These are phyloP conservation scores for Alternaria tenuissima DNA, from an alignment of 2,329 filamentous ascomycete species.

Conservation along the genomic window DNA sequence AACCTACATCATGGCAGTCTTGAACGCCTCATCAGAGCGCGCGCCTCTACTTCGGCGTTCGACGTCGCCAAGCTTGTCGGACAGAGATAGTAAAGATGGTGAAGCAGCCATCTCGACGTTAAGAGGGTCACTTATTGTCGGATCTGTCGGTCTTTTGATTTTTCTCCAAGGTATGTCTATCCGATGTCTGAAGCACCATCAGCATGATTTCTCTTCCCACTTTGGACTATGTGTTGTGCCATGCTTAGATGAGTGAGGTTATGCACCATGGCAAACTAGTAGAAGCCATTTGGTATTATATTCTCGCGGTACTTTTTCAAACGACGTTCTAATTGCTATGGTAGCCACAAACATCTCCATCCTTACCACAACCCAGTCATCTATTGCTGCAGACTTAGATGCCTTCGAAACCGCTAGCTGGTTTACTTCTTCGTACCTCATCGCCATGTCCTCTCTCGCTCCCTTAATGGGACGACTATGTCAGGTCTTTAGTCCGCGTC, in stretches of 20 bases:
- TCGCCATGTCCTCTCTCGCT: conserved; percentile 62
- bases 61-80: conserved; percentile 28
- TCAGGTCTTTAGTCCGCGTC: conserved; percentile 74
- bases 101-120: conserved; percentile 34
- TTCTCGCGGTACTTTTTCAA: conserved; percentile 24
- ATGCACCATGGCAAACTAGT: not conserved
- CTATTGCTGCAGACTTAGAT: conserved; percentile 77
- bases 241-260: not conserved
- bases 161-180: conserved; percentile 64
- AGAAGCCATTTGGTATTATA: not conserved
- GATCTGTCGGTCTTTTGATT: conserved; percentile 65
- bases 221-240: not conserved
- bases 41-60: conserved; percentile 38
- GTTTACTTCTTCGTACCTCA: conserved; percentile 81
- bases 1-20: conserved; percentile 23
- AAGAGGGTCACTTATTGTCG: conserved; percentile 54
- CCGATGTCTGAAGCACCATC: not conserved
- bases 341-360: conserved; percentile 76
- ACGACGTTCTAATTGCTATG: not conserved
- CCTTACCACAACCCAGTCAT: conserved; percentile 81
- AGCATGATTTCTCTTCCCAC: too few species aligned
- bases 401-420: conserved; percentile 77
- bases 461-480: conserved; percentile 77
- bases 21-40: conserved; percentile 30
- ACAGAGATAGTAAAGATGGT: conserved; percentile 30